Conservation (phyloP, 306 rosid species). For the Carpinus viminea region DNA sequence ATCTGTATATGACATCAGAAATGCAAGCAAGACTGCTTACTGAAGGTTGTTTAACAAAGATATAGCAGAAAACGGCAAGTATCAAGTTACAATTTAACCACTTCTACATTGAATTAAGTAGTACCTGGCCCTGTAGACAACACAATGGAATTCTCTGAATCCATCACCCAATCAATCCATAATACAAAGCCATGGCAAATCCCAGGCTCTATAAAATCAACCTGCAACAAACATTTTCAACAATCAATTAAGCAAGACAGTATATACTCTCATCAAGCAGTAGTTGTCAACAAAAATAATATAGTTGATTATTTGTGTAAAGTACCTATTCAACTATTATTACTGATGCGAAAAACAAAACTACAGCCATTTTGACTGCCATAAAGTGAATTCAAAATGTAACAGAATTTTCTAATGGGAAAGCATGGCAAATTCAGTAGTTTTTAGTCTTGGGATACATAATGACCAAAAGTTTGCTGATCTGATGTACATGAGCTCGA, state of each 20-base stretch:
- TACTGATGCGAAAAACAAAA: background rate
- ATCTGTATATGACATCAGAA: conserved; percentile 46
- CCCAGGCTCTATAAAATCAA: conserved; percentile 60
- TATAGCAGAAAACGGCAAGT: background rate
- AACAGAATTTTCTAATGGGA: conserved; percentile 13
- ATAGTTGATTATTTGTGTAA: background rate
- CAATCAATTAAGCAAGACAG: conserved; percentile 18
- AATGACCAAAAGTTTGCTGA: conserved; percentile 3
- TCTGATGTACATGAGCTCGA: conserved; percentile 8
- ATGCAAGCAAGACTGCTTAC: conserved; percentile 2
- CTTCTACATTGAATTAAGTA: conserved; percentile 18
- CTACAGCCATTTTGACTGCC: background rate
- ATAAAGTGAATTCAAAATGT: conserved; percentile 12
- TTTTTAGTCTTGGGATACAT: conserved; percentile 3
- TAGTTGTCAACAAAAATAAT: background rate
- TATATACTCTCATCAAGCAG: background rate
- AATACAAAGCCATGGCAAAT: conserved; percentile 80
- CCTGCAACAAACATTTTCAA: conserved; percentile 42
- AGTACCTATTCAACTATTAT: background rate
- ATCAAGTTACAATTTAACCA: background rate
- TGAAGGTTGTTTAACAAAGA: background rate
- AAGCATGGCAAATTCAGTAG: conserved; percentile 6
- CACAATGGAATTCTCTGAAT: conserved; percentile 57
- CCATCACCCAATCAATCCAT: conserved; percentile 96
- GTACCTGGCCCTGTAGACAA: conserved; percentile 89